phyloP scores from a whole-genome alignment of 148 eudicot species.

The Amaranthus palmeri region DNA sequence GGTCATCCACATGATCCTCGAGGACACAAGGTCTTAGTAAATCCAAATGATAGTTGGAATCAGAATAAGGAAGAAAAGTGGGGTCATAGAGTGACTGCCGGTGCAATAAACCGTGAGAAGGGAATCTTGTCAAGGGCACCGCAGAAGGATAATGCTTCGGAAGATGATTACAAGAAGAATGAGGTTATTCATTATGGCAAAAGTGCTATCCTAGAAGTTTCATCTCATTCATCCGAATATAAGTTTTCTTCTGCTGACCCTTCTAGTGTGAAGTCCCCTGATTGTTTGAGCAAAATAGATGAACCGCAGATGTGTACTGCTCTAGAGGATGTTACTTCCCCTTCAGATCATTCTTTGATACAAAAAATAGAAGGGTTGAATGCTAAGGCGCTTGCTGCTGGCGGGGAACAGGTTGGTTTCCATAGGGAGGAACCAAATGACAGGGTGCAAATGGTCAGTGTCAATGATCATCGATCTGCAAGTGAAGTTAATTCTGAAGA shows the following conservation, averaged over 20 bases:
- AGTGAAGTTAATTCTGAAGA: slow-evolving; percentile 29
- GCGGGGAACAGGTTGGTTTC: slow-evolving; percentile 39
- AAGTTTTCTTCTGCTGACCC: slow-evolving; percentile 21
- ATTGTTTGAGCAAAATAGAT: slow-evolving; percentile 24
- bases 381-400: slow-evolving; percentile 71
- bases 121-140: slow-evolving; percentile 32
- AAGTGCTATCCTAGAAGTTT: slow-evolving; percentile 26
- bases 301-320: slow-evolving; percentile 25
- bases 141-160: slow-evolving; percentile 46
- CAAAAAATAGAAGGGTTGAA: slow-evolving; percentile 80
- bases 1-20: slow-evolving; percentile 45
- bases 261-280: slow-evolving; percentile 28
- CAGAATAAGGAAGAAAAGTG: slow-evolving; percentile 41
- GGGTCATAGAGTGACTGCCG: slow-evolving; percentile 33
- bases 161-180: slow-evolving; percentile 37
- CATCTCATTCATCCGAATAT: slow-evolving; percentile 23
- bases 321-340: slow-evolving; percentile 32
- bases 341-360: slow-evolving; percentile 52
- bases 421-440: slow-evolving; percentile 33
- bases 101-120: slow-evolving; percentile 34
- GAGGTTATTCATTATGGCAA: slow-evolving; percentile 33
- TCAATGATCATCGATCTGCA: slow-evolving; percentile 16
- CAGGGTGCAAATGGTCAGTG: slow-evolving; percentile 28
- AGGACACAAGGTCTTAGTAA: slow-evolving; percentile 44
- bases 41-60: slow-evolving; percentile 47